These are phyloP conservation scores for Trifolium fragiferum DNA, from an alignment of 306 rosid species.

Conservation along the genomic window DNA sequence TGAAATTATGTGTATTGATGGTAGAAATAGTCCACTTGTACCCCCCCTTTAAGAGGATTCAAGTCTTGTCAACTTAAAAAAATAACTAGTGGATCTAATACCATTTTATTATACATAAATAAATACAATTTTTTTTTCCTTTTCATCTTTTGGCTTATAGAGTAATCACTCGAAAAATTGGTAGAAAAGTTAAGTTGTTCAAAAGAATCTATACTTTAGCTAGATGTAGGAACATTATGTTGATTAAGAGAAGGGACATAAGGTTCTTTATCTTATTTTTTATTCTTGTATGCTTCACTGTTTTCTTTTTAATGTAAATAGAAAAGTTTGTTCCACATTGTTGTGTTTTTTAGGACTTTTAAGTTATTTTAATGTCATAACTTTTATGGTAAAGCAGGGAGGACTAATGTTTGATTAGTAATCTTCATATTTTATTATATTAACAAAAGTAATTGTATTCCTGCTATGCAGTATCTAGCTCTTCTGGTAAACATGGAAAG, in stretches of 20 bases:
- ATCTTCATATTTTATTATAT: not conserved
- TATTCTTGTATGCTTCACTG: constrained; percentile 7
- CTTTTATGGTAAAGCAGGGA: not conserved
- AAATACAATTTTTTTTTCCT: no score
- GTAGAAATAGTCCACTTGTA: not conserved
- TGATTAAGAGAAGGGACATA: not conserved
- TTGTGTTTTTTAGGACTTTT: constrained; percentile 10
- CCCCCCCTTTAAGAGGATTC: not conserved
- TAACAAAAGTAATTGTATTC: constrained; percentile 22
- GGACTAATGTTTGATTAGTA: constrained; percentile 12
- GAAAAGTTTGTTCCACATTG: constrained; percentile 29
- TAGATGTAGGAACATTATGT: not conserved
- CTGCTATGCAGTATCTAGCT: constrained; percentile 55
- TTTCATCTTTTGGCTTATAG: no score
- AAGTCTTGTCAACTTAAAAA: not conserved
- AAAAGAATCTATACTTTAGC: not conserved
- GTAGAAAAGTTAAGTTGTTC: not conserved
- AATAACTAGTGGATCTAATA: not conserved
- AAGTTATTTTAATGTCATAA: constrained; percentile 1
- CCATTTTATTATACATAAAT: not conserved
- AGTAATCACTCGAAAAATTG: no score
- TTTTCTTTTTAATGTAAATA: no score
- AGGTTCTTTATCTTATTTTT: constrained; percentile 13
- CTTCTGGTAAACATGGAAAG: constrained; percentile 48
- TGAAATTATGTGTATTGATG: not conserved